phyloP scores from a whole-genome alignment of 1,284 basidiomycete genomes.

The Exobasidium cylindrosporum region DNA sequence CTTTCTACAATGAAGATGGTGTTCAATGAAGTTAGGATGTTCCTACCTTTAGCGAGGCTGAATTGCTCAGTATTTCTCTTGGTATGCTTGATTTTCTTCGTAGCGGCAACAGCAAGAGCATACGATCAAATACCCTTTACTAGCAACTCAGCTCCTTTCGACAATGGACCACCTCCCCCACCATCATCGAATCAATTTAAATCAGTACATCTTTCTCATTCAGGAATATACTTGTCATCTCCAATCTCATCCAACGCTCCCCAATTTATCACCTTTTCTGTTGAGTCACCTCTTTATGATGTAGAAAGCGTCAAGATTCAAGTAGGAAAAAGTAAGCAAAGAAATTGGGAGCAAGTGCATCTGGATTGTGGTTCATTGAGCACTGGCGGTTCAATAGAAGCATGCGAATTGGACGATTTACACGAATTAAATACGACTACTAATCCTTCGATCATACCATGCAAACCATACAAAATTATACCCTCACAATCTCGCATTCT shows the following conservation, averaged over 20 bases:
- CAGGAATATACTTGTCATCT: background rate
- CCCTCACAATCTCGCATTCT: slow-evolving; percentile 5
- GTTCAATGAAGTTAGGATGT: background rate
- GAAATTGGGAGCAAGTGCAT: slow-evolving; percentile 9
- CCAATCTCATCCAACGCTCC: background rate
- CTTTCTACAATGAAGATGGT: background rate
- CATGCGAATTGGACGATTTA: slow-evolving; percentile 4
- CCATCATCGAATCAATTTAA: background rate
- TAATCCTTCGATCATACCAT: background rate
- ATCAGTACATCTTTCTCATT: slow-evolving; percentile 3
- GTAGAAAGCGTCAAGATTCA: background rate
- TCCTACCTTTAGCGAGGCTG: background rate
- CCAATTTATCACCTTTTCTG: background rate
- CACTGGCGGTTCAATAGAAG: slow-evolving; percentile 2
- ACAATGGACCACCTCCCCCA: slow-evolving; percentile 1
- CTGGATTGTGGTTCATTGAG: background rate
- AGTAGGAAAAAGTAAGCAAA: background rate
- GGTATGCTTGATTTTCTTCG: background rate
- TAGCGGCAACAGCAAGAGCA: background rate
- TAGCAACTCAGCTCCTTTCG: background rate
- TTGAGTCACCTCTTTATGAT: background rate
- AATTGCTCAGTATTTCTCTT: background rate
- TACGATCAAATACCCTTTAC: background rate
- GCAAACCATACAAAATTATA: slow-evolving; percentile 5
- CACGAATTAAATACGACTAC: background rate